Evolutionary conservation across 78 protist species (phyloP).

Genomic region (Pigoraptor vietnamica): DNA sequence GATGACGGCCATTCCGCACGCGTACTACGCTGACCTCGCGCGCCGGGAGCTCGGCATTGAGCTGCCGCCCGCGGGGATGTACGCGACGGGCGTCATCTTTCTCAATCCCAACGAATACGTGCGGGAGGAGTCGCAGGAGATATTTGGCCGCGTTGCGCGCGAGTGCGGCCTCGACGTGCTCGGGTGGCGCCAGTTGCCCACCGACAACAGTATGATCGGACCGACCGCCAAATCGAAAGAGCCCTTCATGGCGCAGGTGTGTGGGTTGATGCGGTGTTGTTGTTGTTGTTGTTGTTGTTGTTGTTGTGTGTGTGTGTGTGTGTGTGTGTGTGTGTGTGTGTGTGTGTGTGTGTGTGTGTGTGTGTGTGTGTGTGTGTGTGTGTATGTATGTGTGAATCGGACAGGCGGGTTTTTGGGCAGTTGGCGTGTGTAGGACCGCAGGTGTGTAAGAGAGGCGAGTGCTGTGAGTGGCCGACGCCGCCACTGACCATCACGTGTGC

Average conservation of each 20-base stretch:
- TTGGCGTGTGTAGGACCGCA: too few relatives aligned
- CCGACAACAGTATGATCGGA: slow-evolving; percentile 33
- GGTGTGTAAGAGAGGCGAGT: too few relatives aligned
- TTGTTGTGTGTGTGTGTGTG: not conserved
- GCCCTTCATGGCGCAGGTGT: slow-evolving; percentile 55
- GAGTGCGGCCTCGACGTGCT: slow-evolving; percentile 8
- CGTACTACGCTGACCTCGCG: slow-evolving; percentile 6
- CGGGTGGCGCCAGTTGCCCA: slow-evolving; percentile 49
- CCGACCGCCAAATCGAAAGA: slow-evolving; percentile 33
- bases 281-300: not conserved
- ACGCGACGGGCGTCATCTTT: slow-evolving; percentile 33
- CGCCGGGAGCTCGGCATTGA: not conserved
- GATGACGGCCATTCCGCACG: slow-evolving; percentile 42
- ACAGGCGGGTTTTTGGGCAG: too few relatives aligned
- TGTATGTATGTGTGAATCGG: not conserved
- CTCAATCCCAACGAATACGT: slow-evolving; percentile 9
- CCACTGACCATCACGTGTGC: too few relatives aligned
- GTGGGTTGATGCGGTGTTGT: too few relatives aligned
- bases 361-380: slow-evolving; percentile 9
- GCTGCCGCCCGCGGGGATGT: slow-evolving; percentile 29
- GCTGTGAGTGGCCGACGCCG: too few relatives aligned
- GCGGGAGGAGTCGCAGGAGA: not conserved
- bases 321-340: not conserved
- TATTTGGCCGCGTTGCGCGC: not conserved
- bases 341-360: not conserved